Evolutionary conservation across 345 rosid species (phyloP), one percentile per base, ranked within the genome.

Genomic region (Zanthoxylum bungeanum): DNA sequence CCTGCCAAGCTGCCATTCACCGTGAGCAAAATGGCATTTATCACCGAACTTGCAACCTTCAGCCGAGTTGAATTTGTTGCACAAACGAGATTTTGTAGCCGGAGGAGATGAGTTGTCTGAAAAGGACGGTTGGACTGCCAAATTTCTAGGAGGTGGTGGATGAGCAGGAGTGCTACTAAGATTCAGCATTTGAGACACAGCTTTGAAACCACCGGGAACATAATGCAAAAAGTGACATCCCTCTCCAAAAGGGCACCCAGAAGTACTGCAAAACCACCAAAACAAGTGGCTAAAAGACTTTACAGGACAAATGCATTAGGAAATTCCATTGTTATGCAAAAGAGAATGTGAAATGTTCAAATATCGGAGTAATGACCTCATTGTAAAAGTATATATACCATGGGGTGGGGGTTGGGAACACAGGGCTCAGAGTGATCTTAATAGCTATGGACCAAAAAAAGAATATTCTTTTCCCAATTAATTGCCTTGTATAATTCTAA

Each of bases 221-320:
- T 89, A 85, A 73, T 95, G 99, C 89, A 89, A 69, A 79, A 95
- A 95, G 76, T 95, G 99, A 61, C 99, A 95, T 66, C 93, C 90
- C 80, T 95, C 99, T 63, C 99, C 98, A 63, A 95, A 95, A 65
- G 96, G 97, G 77, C 99, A 95, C 28, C 99, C 98, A 64, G 97
- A 87, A 67, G 93, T 91, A 77, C 98, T 93, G 93, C 82, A 88
- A 74, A 60, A 65, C 61, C 34, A 69, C 73, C 53, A 75, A 25
- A 74, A 82, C 17, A 66, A 56, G 60, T 8, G 67, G n/a, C 59
- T 39, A 19, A 76, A 64, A 30, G 37, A 65, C 34, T 19, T 28
- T 44, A 9, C 2, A 25, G 7, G 27, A n/a, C 19, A 28, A 25
- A 27, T 0, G 51, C 24, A 44, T 53, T 4, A 3, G 30, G 11